Conservation (phyloP, 352 stramenopile genomes). For the Pythium phragmiticola region DNA sequence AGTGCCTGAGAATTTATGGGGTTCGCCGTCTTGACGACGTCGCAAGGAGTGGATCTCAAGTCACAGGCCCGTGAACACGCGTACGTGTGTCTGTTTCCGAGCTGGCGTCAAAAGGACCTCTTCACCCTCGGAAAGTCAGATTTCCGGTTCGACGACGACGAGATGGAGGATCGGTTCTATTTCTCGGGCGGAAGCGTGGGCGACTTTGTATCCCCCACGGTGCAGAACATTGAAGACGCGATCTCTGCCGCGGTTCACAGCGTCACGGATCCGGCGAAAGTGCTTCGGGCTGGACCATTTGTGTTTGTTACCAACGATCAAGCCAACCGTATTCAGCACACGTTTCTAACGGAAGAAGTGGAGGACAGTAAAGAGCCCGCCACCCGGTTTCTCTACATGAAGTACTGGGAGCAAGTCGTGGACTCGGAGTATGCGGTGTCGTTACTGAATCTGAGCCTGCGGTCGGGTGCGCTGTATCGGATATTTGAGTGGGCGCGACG, state of each 20-base stretch:
- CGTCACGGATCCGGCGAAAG: neutral
- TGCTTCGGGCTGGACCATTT: too few relatives aligned
- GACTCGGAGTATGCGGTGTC: neutral
- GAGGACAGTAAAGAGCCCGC: too few relatives aligned
- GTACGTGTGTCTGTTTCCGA: slow-evolving; percentile 19
- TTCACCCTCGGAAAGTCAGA: neutral
- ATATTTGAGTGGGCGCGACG: neutral
- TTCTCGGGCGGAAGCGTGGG: slow-evolving; percentile 21
- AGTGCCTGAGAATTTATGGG: slow-evolving; percentile 11
- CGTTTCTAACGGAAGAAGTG: too few relatives aligned
- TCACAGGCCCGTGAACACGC: slow-evolving; percentile 4
- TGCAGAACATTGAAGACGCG: neutral
- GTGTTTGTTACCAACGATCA: too few relatives aligned
- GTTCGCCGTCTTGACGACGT: slow-evolving; percentile 18
- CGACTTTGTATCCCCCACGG: slow-evolving; percentile 1
- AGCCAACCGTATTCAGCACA: too few relatives aligned
- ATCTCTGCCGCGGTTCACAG: neutral
- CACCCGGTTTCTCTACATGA: too few relatives aligned
- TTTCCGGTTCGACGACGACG: neutral
- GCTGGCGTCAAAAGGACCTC: slow-evolving; percentile 19
- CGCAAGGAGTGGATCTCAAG: slow-evolving; percentile 19
- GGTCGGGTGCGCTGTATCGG: neutral
- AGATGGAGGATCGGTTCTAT: slow-evolving; percentile 15
- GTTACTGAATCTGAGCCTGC: neutral
- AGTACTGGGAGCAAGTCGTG: neutral